Evolutionary conservation across 257 asterid genomes (phyloP), one percentile per base, ranked within the genome.

Genomic region (Solanum chiquidenum): DNA sequence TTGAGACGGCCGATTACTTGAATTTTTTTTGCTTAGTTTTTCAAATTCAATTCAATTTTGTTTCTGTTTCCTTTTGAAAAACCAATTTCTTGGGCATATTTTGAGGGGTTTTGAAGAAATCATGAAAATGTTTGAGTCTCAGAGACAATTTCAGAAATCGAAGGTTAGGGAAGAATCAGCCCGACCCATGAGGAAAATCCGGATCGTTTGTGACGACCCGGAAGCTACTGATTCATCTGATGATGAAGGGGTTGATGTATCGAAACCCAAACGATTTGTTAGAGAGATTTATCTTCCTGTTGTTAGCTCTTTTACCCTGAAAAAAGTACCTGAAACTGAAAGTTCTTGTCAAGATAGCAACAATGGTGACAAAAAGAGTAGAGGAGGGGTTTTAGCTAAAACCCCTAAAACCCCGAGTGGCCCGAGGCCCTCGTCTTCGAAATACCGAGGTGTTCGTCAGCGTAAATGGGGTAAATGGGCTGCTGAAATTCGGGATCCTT

Each of bases 201-300:
- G 96, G 68, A 91, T 96, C 4, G 88, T 94, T 55, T 95, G 92
- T 83, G 27, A 88, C 7, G 99, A 96, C 85, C 99, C 99, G 21
- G 93, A 95, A 89, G 99, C 98, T 20, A 96, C 99, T 12, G 99
- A 97, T 87, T 93, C 97, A 1, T 95, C 99, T 0, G 97, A 93
- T 76, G 99, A 97, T 55, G 98, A 94, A 66, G 87, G 86, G 11
- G 64, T 74, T 20, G 9, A n/a, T 23, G 49, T 83, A 91, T 25
- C 83, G 89, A 93, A 87, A 83, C 90, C 88, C 4, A 95, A 93
- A 82, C 93, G 93, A 23, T 42, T 94, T 21, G 89, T 95, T 40
- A 94, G 86, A 14, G 96, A 95, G 87, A 90, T 94, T 62, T 74
- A 79, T 55, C n/a, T 92, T 6, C 96, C 96, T 0, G 49, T 88